Evolutionary conservation across 306 rosid genomes (phyloP).

Genomic region (Canavalia gladiata): DNA sequence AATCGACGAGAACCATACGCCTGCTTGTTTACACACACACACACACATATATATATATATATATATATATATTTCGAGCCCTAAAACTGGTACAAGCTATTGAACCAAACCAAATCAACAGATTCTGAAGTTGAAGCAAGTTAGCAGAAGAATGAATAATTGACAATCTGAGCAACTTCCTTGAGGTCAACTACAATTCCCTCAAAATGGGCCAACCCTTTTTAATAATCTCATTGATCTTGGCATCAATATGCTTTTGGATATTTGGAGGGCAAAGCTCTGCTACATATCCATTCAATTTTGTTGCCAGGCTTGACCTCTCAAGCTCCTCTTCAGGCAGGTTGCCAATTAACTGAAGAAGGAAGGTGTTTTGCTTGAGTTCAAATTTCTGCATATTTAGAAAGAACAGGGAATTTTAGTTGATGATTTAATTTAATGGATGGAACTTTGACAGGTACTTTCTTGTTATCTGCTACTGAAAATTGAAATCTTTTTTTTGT

Average conservation of each 20-base stretch:
- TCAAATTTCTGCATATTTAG: constrained; percentile 82
- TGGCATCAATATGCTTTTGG: constrained; percentile 78
- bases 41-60: too few species aligned
- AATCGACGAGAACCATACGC: neutral
- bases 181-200: constrained; percentile 54
- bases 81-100: constrained; percentile 36
- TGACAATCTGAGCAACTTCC: constrained; percentile 31
- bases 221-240: constrained; percentile 76
- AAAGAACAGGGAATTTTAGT: constrained; percentile 43
- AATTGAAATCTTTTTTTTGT: neutral
- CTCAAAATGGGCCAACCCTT: constrained; percentile 97
- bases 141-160: constrained; percentile 35
- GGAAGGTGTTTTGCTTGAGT: constrained; percentile 80
- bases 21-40: too few species aligned
- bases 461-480: constrained; percentile 1
- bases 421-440: constrained; percentile 19
- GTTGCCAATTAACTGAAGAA: constrained; percentile 90
- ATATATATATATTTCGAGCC: neutral
- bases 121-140: constrained; percentile 1
- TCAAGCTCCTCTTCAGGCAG: constrained; percentile 85
- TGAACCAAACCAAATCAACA: constrained; percentile 31
- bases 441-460: constrained; percentile 7
- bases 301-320: constrained; percentile 80
- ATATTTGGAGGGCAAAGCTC: constrained; percentile 81
- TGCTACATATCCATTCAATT: constrained; percentile 87